Base-by-base conservation (phyloP, 805 yeast genomes). In the Starmerella khaoyaiensis region DNA sequence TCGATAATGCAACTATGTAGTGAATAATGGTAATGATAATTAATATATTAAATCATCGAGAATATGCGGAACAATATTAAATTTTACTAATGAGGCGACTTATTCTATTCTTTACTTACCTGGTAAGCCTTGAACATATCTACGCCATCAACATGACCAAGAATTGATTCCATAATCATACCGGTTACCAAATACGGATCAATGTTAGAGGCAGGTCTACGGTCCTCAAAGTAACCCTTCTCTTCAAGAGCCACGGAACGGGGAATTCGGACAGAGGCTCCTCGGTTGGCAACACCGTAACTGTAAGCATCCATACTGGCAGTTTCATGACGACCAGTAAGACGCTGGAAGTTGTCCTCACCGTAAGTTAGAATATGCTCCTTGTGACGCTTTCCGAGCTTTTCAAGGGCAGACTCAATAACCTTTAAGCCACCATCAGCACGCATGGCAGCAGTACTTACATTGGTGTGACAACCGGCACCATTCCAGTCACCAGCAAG, bases 391-490 rank as follows among this genome's bases (percentile, higher is more conserved):
- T 78, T 78, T 54, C 94, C 79, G 58, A 90, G 76, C 71, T 82
- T 83, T 61, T 78, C 82, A 57, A 90, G 75, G 44, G 97, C 97
- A 39, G 69, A 79, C 58, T 90, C 95, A 58, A 90, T 90, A 64
- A 64, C 68, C 65, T 81, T 80, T 84, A 90, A 82, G 62, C 98
- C 98, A 64, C 98, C 98, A 60, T 82, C 80, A 25, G 59, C 61
- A 72, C 98, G 84, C 97, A 87, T 90, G 35, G 58, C 59, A 63
- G 70, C 72, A 55, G 98, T 90, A 33, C 96, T 84, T 45, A 90
- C 97, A 64, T 90, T 90, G 62, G 98, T 90, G 69, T 90, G 98
- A 72, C 97, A 87, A 57, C 98, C 98, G 63, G 98, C 97, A 71
- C 98, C 98, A 64, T 90, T 90, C 97, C 97, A 90, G 69, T 87